Conservation (phyloP, 225 moss, liverwort and hornwort genomes). For the Lunularia cruciata region DNA sequence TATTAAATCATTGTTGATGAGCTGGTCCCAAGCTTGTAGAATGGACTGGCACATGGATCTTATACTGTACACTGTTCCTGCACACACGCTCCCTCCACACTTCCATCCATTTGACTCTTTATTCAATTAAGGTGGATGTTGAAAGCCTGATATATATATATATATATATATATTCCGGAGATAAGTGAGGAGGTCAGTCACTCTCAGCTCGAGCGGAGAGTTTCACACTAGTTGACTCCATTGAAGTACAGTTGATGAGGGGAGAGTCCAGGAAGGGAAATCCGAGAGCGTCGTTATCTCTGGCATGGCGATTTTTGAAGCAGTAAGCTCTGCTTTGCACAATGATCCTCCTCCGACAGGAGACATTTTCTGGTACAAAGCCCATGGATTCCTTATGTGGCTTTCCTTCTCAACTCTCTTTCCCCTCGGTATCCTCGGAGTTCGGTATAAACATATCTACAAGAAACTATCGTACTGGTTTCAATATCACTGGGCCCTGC, state of each 20-base stretch:
- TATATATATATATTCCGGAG: no score
- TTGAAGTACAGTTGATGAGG: neutral
- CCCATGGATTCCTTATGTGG: slow-evolving; percentile 34
- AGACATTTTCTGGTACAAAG: slow-evolving; percentile 39
- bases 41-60: no score
- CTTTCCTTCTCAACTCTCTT: slow-evolving; percentile 22
- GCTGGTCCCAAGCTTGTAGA: no score
- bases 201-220: neutral
- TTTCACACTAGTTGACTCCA: neutral
- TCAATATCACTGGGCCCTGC: slow-evolving; percentile 34
- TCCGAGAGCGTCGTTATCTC: no score
- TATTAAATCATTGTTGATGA: no score
- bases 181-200: no score
- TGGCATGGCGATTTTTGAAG: slow-evolving; percentile 19
- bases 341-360: slow-evolving; percentile 24
- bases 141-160: no score
- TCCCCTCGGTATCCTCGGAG: slow-evolving; percentile 31
- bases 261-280: neutral
- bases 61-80: no score
- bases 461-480: slow-evolving; percentile 21
- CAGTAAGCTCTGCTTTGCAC: neutral
- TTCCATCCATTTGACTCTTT: no score
- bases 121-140: no score
- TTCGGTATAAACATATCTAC: slow-evolving; percentile 24
- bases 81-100: no score